phyloP scores from a whole-genome alignment of 1,284 basidiomycete genomes.

The Sporisorium exsertum region DNA sequence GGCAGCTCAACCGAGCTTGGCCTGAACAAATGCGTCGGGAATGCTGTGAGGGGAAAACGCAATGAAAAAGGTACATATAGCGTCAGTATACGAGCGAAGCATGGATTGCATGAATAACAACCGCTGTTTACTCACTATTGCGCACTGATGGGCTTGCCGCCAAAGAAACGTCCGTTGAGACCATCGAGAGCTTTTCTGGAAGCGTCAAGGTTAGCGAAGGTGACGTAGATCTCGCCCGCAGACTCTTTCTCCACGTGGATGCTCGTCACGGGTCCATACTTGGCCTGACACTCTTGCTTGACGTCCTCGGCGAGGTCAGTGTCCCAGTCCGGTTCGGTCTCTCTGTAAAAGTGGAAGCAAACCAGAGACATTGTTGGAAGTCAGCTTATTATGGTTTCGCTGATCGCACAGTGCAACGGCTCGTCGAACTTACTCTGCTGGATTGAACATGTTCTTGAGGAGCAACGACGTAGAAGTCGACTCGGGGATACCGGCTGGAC shows the following conservation, averaged over 20 bases:
- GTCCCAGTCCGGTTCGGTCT: conserved; percentile 96
- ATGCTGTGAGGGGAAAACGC: conserved; percentile 24
- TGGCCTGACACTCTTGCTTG: conserved; percentile 88
- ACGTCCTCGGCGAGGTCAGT: conserved; percentile 95
- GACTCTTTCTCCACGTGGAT: conserved; percentile 96
- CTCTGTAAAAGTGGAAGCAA: conserved; percentile 67
- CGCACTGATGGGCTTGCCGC: conserved; percentile 64
- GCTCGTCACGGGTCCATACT: conserved; percentile 86
- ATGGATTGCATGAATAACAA: background rate
- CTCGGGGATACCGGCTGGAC: conserved; percentile 74
- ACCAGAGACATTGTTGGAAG: no score
- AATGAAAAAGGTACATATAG: background rate
- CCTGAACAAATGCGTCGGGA: conserved; percentile 56
- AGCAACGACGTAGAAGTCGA: conserved; percentile 70
- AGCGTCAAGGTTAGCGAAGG: conserved; percentile 82
- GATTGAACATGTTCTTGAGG: conserved; percentile 95
- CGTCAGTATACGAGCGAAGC: background rate
- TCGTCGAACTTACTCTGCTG: conserved; percentile 77
- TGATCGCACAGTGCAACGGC: background rate
- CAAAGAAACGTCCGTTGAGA: conserved; percentile 81
- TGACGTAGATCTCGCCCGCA: conserved; percentile 91
- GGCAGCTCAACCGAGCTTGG: conserved; percentile 45
- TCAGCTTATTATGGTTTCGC: background rate
- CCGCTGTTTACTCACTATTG: conserved; percentile 54
- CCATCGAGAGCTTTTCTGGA: conserved; percentile 87